A percentile compares a stretch with the other conserved stretches of the same genome.
These are phyloP conservation scores for Deinandra increscens DNA, from an alignment of 129 eudicot species.

Conservation along the genomic window DNA sequence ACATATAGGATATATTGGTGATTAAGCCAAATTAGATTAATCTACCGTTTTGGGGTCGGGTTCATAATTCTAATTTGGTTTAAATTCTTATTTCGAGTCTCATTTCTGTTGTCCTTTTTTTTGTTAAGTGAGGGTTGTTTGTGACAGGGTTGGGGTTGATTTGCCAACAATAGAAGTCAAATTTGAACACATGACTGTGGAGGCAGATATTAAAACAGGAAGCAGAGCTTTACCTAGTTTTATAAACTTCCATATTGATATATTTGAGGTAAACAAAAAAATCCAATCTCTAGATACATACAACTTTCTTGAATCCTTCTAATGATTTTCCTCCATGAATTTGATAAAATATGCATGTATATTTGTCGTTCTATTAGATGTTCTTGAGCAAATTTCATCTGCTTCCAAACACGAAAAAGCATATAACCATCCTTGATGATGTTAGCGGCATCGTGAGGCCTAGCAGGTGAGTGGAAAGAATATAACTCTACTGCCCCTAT, in stretches of 20 bases:
- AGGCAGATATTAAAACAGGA: constrained; percentile 71
- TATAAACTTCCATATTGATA: constrained; percentile 43
- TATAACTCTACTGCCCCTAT: background rate
- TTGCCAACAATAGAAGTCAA: constrained; percentile 84
- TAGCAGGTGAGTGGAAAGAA: constrained; percentile 46
- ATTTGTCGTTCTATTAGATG: constrained; percentile 26
- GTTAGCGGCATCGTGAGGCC: constrained; percentile 69
- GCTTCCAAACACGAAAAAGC: constrained; percentile 53
- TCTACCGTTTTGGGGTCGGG: no score
- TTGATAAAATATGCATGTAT: background rate
- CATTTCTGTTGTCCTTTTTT: no score
- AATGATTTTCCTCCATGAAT: background rate
- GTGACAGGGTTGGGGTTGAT: constrained; percentile 69
- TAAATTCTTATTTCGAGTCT: no score
- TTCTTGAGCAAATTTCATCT: constrained; percentile 39
- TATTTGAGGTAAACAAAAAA: constrained; percentile 47
- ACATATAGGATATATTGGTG: no score
- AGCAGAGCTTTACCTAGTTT: constrained; percentile 76
- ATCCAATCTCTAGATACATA: background rate
- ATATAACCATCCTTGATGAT: constrained; percentile 55
- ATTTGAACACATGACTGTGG: constrained; percentile 56
- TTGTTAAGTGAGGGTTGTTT: background rate
- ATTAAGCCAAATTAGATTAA: no score
- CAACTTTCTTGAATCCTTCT: background rate
- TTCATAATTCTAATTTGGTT: no score